Percentiles rank a stretch among this genome's conserved stretches.
Conservation (phyloP, 2,329 filamentous ascomycete genomes). For the Arachnopeziza araneosa region DNA sequence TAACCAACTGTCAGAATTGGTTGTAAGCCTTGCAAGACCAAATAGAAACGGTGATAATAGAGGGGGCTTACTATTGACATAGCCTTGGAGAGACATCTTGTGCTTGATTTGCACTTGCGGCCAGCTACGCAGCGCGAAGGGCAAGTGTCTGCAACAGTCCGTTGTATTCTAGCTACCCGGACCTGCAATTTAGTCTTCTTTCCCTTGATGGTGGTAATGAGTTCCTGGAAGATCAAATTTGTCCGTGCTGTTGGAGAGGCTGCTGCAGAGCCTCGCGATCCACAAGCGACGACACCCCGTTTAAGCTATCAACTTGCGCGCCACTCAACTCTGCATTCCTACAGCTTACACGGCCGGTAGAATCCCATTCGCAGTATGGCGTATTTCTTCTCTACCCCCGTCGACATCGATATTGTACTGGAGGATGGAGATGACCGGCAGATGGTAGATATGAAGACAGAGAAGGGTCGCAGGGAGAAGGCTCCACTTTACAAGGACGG, state of each 20-base stretch:
- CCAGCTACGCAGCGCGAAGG: conserved; percentile 20
- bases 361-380: conserved; percentile 56
- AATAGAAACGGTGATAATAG: neutral
- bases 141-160: neutral
- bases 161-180: neutral
- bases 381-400: conserved; percentile 95
- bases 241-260: conserved; percentile 8
- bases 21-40: conserved; percentile 27
- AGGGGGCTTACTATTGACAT: conserved; percentile 45
- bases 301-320: conserved; percentile 6
- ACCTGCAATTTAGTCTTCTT: neutral
- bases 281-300: conserved; percentile 1
- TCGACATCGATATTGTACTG: conserved; percentile 98
- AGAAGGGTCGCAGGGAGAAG: conserved; percentile 96
- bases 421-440: conserved; percentile 90
- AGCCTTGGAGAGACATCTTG: conserved; percentile 46
- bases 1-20: conserved; percentile 39
- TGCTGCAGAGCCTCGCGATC: conserved; percentile 11
- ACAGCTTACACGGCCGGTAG: neutral
- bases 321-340: neutral
- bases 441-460: conserved; percentile 96
- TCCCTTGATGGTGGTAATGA: neutral
- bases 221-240: neutral
- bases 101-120: conserved; percentile 14
- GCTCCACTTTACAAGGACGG: conserved; percentile 96